Evolutionary conservation across 441 rosid species (phyloP), one percentile per base, ranked within the genome.

Genomic region (Theobroma grandiflorum): DNA sequence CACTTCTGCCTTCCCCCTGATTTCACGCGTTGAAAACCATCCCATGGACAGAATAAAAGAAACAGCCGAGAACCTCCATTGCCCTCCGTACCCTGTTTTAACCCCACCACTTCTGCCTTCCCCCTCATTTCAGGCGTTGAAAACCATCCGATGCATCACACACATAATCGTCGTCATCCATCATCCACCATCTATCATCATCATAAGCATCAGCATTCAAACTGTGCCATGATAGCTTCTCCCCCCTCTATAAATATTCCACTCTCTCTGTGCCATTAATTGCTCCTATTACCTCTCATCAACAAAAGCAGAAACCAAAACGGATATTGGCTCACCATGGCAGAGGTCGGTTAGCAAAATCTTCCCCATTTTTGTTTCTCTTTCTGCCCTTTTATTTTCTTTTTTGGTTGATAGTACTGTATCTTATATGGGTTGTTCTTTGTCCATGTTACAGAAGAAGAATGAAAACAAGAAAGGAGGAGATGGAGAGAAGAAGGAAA

Each of bases 291-390:
- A 74, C 57, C 76, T 55, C 78, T 82, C 65, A 15, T 63, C 73
- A 33, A 26, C 72, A 78, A 68, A 65, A 79, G 59, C 66, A 43
- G 35, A 63, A 69, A 67, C 80, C 80, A 31, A 43, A 18, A 61
- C 78, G 61, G 74, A 78, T 35, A 78, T 82, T 67, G 59, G 80
- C 31, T 80, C 84, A 55, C 81, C 42, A 88, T 88, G 91, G 91
- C 68, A 47, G 73, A 83, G 91, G 92, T 87, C 69, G 80, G 85
- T 42, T 70, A 15, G 38, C 79, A 10, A 11, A 35, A 52, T 45
- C 77, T 37, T 43, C 82, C 38, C 71, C 52, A 12, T 64, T 53
- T 58, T 47, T 20, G 47, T 4, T 33, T 0, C 8, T 59, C 11
- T 15, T 14, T 69, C 18, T 53, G 18, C 72, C 72, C 4, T 68